Percentiles rank a stretch among this genome's conserved stretches.
Conservation (phyloP, 768 basidiomycete species). For the Boletus pseudo-olivaceus region DNA sequence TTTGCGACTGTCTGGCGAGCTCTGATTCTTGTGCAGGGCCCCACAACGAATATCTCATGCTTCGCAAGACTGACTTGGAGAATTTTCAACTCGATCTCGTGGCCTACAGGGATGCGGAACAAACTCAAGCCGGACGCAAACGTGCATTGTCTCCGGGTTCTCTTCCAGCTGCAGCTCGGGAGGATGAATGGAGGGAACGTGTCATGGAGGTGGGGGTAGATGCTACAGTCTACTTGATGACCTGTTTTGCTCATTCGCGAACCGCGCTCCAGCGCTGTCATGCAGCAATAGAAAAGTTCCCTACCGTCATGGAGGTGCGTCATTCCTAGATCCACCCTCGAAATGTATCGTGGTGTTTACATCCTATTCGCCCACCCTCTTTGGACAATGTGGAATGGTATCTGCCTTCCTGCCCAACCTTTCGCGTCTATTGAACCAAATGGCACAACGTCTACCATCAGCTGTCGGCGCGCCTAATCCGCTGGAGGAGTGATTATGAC, state of each 20-base stretch:
- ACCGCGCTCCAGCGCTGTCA: constrained; percentile 4
- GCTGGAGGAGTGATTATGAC: constrained; percentile 28
- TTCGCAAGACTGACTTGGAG: constrained; percentile 22
- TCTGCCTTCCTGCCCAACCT: neutral
- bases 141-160: neutral
- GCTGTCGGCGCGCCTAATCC: constrained; percentile 23
- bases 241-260: neutral
- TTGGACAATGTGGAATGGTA: neutral
- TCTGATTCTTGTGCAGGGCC: constrained; percentile 20
- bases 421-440: neutral
- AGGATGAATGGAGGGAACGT: neutral
- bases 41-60: neutral
- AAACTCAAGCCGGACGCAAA: neutral
- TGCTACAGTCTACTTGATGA: neutral
- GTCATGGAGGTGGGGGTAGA: constrained; percentile 1
- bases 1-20: neutral
- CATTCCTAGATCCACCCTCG: neutral
- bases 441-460: neutral
- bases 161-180: neutral
- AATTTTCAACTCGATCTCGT: neutral
- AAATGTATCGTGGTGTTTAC: neutral
- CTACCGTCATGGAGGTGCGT: constrained; percentile 20
- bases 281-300: neutral
- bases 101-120: neutral
- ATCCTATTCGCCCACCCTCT: neutral